Base-by-base conservation (phyloP, 306 rosid species). In the Mucuna pruriens region DNA sequence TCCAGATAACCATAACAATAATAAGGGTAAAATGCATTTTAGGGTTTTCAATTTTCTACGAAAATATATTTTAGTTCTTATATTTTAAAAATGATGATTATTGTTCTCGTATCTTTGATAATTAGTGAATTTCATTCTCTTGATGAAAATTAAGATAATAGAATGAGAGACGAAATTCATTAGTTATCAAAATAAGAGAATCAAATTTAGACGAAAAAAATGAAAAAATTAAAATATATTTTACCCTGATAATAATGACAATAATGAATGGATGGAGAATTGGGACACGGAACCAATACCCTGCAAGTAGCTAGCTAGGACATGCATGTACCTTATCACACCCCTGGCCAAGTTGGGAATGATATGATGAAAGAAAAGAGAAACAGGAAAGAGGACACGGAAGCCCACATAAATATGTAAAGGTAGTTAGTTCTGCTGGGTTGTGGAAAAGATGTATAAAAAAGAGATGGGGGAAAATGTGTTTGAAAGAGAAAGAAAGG, bases 321-420 rank as follows among this genome's bases (percentile, higher is more conserved):
- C 87, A 75, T 71, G 54, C 22, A 71, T 61, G 54, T 63, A 71
- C 86, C 94, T 89, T 91, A 84, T 89, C 88, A 87, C 89, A 89
- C 85, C 87, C 93, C 90, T 87, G 85, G 85, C 84, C 87, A 86
- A 86, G 88, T 89, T 91, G 91, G 87, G 90, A 85, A 86, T 84
- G 92, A 85, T 90, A 89, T 75, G 92, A 87, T 80, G 83, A 75
- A 54, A 69, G 68, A 11, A 38, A 31, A 74, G 34, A n/a, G 74
- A 73, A 70, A 70, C 22, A 26, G 7, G 74, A 84, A 76, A 81
- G 69, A 71, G 61, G 66, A 83, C 85, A 70, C 38, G 77, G 80
- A 77, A 87, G 88, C 63, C 89, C 88, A 87, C 89, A 84, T 75
- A 38, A 74, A 84, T 84, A 29, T 82, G 81, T 85, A 84, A 85